These are phyloP conservation scores for Daldinia bambusicola DNA, from an alignment of 495 filamentous ascomycete genomes.

Conservation along the genomic window DNA sequence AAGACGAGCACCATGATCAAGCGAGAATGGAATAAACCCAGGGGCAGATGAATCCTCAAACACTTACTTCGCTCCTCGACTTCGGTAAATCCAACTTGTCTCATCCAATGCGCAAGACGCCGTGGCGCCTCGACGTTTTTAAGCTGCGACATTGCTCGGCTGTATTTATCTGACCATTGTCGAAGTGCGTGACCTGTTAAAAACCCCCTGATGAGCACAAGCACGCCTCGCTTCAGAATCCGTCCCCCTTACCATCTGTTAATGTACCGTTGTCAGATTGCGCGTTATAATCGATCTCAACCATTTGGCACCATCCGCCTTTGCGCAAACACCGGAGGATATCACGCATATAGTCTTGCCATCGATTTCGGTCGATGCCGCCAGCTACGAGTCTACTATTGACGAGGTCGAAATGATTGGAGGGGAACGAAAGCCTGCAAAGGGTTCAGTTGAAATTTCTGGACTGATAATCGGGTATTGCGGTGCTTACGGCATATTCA, in stretches of 20 bases:
- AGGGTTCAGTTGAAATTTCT: conserved; percentile 26
- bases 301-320: conserved; percentile 90
- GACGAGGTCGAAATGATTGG: conserved; percentile 87
- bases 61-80: conserved; percentile 64
- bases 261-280: conserved; percentile 92
- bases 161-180: conserved; percentile 76
- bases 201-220: conserved; percentile 17
- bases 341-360: conserved; percentile 82
- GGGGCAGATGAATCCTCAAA: conserved; percentile 13
- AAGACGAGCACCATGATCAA: not conserved
- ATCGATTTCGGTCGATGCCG: conserved; percentile 80
- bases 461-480: conserved; percentile 36
- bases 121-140: conserved; percentile 79
- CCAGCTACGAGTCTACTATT: conserved; percentile 83
- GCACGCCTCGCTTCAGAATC: not conserved
- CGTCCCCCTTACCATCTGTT: conserved; percentile 60
- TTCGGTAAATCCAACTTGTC: conserved; percentile 75
- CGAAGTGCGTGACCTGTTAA: conserved; percentile 71
- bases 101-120: conserved; percentile 69
- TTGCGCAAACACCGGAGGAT: conserved; percentile 66
- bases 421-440: conserved; percentile 73
- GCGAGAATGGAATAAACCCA: not conserved
- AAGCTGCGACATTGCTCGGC: conserved; percentile 69
- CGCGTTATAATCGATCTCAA: conserved; percentile 86
- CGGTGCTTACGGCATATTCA: conserved; percentile 70